Conservation (phyloP, 495 filamentous ascomycete species). For the Penicillium pulvis region DNA sequence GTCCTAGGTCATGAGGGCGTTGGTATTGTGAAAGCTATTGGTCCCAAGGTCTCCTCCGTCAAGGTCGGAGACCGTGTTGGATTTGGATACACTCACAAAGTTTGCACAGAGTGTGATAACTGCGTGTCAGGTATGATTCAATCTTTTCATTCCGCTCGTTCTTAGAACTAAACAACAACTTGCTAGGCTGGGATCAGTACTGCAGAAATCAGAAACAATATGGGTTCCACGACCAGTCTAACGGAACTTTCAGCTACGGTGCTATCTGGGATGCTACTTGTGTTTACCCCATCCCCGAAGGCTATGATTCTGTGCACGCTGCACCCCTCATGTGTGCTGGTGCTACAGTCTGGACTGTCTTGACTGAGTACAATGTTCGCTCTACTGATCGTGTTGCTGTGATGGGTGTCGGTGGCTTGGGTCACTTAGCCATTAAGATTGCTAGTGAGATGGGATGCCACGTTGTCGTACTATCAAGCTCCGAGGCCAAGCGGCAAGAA, state of each 20-base stretch:
- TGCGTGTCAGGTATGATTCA: constrained; percentile 48
- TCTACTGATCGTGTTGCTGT: constrained; percentile 52
- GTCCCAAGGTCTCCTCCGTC: constrained; percentile 46
- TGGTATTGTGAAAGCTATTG: constrained; percentile 55
- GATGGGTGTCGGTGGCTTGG: constrained; percentile 60
- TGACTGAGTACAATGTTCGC: constrained; percentile 43
- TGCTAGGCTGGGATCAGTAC: constrained; percentile 47
- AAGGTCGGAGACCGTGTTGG: constrained; percentile 57
- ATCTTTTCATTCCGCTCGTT: not conserved
- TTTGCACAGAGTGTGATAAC: constrained; percentile 53
- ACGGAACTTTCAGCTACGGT: constrained; percentile 53
- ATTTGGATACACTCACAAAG: constrained; percentile 45
- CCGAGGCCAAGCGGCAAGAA: constrained; percentile 55
- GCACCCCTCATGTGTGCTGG: constrained; percentile 62
- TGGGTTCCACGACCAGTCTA: constrained; percentile 49
- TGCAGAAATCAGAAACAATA: constrained; percentile 53
- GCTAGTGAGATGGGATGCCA: constrained; percentile 59
- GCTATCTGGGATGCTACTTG: constrained; percentile 53
- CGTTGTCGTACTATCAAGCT: constrained; percentile 57
- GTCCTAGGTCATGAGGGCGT: constrained; percentile 55
- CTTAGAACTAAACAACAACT: not conserved
- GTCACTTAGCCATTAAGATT: constrained; percentile 62
- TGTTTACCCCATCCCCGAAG: constrained; percentile 54
- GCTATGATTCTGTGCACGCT: constrained; percentile 41
- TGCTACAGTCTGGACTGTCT: constrained; percentile 54